These are phyloP conservation scores for Endotrypanum monterogeii DNA, from an alignment of 208 protist genomes.

Conservation along the genomic window DNA sequence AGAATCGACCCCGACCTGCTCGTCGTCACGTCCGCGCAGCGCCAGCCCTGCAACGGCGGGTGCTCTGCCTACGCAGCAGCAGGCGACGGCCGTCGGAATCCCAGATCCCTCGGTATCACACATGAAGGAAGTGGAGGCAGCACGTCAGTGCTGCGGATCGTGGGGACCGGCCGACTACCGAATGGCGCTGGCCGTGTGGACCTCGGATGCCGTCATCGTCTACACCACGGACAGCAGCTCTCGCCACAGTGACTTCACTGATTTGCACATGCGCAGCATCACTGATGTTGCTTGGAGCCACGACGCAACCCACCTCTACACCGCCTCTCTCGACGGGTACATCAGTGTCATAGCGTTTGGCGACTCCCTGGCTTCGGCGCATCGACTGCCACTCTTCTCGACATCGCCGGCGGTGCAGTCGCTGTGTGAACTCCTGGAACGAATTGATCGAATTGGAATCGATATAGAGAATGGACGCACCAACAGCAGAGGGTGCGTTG, in stretches of 20 bases:
- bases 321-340: slow-evolving; percentile 84
- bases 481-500: slow-evolving; percentile 6
- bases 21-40: not conserved
- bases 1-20: not conserved
- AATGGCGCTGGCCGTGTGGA: slow-evolving; percentile 88
- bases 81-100: no score
- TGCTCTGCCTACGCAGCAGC: not conserved
- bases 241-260: slow-evolving; percentile 88
- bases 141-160: slow-evolving; percentile 27
- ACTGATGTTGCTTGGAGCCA: slow-evolving; percentile 82
- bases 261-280: slow-evolving; percentile 90
- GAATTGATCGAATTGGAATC: slow-evolving; percentile 32
- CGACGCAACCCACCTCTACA: slow-evolving; percentile 64
- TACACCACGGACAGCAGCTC: slow-evolving; percentile 82
- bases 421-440: slow-evolving; percentile 40
- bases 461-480: slow-evolving; percentile 31
- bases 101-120: no score
- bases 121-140: slow-evolving; percentile 2
- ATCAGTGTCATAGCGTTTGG: slow-evolving; percentile 76
- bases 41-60: slow-evolving; percentile 5
- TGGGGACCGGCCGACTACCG: slow-evolving; percentile 85
- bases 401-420: slow-evolving; percentile 38
- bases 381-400: slow-evolving; percentile 70
- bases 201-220: slow-evolving; percentile 79
- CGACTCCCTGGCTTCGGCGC: slow-evolving; percentile 44